A percentile compares a stretch with the other conserved stretches of the same genome.
phyloP scores from a whole-genome alignment of 2,329 filamentous ascomycete species.

The Talaromyces albobiverticillius region DNA sequence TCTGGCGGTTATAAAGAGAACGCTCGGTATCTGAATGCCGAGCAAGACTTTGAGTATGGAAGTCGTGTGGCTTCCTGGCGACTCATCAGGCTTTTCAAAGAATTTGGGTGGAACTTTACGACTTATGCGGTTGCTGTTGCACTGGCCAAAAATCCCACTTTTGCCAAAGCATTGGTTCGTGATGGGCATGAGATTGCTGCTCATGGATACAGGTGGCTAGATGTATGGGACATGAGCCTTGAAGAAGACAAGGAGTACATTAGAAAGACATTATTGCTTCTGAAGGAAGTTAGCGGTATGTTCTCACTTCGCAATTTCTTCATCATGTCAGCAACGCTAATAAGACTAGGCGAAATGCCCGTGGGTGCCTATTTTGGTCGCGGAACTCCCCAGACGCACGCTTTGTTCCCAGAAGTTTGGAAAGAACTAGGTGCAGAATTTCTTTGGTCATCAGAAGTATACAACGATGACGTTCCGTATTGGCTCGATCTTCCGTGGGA shows the following conservation, averaged over 20 bases:
- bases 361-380: conserved; percentile 52
- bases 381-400: conserved; percentile 44
- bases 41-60: conserved; percentile 54
- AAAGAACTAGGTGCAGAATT: conserved; percentile 53
- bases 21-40: conserved; percentile 39
- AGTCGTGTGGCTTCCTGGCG: conserved; percentile 51
- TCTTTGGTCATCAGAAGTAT: conserved; percentile 50
- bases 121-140: not conserved
- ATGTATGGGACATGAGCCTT: conserved; percentile 45
- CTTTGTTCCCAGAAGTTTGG: conserved; percentile 48
- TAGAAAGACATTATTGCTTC: conserved; percentile 39
- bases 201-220: conserved; percentile 53
- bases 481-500: conserved; percentile 55
- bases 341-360: conserved; percentile 28
- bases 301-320: not conserved
- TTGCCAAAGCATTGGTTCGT: conserved; percentile 47
- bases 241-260: conserved; percentile 51
- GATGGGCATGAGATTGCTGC: conserved; percentile 51
- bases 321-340: not conserved
- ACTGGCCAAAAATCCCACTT: conserved; percentile 48
- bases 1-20: conserved; percentile 14
- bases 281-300: conserved; percentile 46
- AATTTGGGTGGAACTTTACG: not conserved
- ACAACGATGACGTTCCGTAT: conserved; percentile 56
- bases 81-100: conserved; percentile 21